These are phyloP conservation scores for Paramecium primaurelia DNA, from an alignment of 73 alveolate species.

Conservation along the genomic window DNA sequence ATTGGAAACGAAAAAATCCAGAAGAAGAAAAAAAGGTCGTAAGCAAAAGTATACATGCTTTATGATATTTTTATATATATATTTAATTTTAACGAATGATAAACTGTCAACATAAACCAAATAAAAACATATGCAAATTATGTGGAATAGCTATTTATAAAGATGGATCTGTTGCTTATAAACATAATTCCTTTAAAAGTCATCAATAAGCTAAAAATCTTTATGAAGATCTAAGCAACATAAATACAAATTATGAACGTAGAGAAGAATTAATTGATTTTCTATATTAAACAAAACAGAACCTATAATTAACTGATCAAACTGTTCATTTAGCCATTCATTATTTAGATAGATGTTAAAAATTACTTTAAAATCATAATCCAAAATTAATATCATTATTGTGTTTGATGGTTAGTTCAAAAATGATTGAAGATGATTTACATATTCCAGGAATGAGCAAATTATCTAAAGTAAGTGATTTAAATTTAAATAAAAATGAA, in stretches of 20 bases:
- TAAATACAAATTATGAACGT: background rate
- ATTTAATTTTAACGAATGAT: constrained; percentile 23
- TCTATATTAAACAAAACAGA: background rate
- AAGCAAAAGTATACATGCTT: background rate
- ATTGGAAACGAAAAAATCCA: background rate
- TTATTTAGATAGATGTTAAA: background rate
- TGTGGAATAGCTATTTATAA: background rate
- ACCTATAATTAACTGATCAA: background rate
- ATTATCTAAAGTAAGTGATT: background rate
- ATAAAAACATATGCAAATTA: background rate
- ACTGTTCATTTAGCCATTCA: background rate
- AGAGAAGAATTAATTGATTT: background rate
- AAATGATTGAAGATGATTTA: background rate
- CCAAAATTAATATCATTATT: background rate
- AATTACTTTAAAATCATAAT: background rate
- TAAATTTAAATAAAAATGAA: background rate
- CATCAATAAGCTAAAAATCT: background rate
- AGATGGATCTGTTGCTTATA: background rate
- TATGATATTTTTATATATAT: background rate
- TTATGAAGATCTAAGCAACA: background rate
- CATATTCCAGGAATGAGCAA: constrained; percentile 16
- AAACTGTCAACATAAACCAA: background rate
- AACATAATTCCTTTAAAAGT: background rate
- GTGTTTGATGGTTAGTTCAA: background rate
- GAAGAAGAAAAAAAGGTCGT: background rate